These are phyloP conservation scores for Drechmeria coniospora DNA, from an alignment of 2,329 filamentous ascomycete genomes.

Conservation along the genomic window DNA sequence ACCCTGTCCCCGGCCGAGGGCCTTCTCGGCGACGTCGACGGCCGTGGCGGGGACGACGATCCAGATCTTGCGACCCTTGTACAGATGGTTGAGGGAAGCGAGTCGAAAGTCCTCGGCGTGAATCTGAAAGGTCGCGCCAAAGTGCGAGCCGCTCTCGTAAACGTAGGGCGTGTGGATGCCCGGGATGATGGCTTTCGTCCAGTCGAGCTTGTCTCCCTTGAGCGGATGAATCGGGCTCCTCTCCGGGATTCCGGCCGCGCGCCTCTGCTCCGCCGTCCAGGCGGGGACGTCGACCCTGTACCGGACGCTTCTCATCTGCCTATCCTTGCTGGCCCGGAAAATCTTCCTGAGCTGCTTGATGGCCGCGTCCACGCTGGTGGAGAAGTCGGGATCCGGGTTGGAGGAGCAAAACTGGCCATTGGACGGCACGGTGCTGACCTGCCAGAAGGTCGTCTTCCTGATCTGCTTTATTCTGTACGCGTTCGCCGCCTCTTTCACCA, in stretches of 20 bases:
- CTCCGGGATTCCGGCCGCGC: conserved; percentile 19
- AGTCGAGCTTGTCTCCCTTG: conserved; percentile 20
- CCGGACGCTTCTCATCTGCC: conserved; percentile 20
- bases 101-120: conserved; percentile 25
- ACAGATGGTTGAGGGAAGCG: conserved; percentile 22
- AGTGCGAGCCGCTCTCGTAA: conserved; percentile 22
- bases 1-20: conserved; percentile 15
- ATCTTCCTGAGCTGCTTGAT: conserved; percentile 18
- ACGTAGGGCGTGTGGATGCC: conserved; percentile 25
- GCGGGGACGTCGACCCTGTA: conserved; percentile 23
- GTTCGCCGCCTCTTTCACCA: conserved; percentile 16
- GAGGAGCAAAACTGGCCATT: conserved; percentile 17
- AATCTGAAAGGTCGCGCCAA: conserved; percentile 24
- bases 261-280: conserved; percentile 20
- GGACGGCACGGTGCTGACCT: conserved; percentile 18
- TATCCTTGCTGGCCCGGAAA: conserved; percentile 19
- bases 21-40: conserved; percentile 18
- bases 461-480: conserved; percentile 20
- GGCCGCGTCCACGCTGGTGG: conserved; percentile 11
- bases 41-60: conserved; percentile 21
- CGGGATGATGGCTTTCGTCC: conserved; percentile 21
- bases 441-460: conserved; percentile 20
- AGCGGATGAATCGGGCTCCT: conserved; percentile 21
- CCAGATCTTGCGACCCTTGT: conserved; percentile 25
- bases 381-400: conserved; percentile 9